Base-by-base conservation (phyloP, 192 early-diverging fungal genomes). In the Coemansia asiatica region DNA sequence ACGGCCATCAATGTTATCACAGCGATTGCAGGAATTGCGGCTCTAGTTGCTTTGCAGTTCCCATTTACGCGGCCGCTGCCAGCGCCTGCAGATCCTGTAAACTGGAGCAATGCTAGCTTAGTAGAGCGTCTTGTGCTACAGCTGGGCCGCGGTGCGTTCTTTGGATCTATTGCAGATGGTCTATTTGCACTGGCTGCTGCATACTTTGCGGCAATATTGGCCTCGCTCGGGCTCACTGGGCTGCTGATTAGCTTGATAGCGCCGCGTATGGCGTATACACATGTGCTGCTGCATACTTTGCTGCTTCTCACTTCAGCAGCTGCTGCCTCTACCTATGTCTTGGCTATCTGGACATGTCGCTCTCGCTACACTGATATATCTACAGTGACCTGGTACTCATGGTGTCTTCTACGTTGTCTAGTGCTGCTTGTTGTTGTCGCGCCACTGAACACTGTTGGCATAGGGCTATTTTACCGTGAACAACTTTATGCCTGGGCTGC, bases 221-320 rank as follows among this genome's bases (percentile, higher is more conserved):
- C 60, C 6, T 57, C 78, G 55, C 63, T 81, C 6, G 25, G 71
- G 21, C 61, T 71, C n/a, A 71, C 72, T 1, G 78, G 78, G 13
- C 28, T 66, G 3, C 35, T 81, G 33, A 29, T 81, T 13, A 53
- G 18, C n/a, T 48, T 75, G 28, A 72, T 69, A 15, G 60, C 36
- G 18, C 78, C 78, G n/a, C 78, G 72, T 44, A 69, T 81, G 44
- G 78, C 69, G 13, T 81, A 81, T 64, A 72, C 78, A 25, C 78
- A 81, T 21, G 7, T 66, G 21, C 10, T 60, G 18, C 63, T 81
- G 47, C 56, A 65, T 35, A 15, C 55, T 4, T n/a, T 81, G 63
- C 72, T 81, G 51, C 33, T 74, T 13, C 68, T 81, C 25, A 38
- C 78, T 0, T 68, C 78, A 0, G 60, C 78, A 16, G 60, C 63